Evolutionary conservation across 2,329 filamentous ascomycete genomes (phyloP).

Genomic region (Hypomyces rosellus): DNA sequence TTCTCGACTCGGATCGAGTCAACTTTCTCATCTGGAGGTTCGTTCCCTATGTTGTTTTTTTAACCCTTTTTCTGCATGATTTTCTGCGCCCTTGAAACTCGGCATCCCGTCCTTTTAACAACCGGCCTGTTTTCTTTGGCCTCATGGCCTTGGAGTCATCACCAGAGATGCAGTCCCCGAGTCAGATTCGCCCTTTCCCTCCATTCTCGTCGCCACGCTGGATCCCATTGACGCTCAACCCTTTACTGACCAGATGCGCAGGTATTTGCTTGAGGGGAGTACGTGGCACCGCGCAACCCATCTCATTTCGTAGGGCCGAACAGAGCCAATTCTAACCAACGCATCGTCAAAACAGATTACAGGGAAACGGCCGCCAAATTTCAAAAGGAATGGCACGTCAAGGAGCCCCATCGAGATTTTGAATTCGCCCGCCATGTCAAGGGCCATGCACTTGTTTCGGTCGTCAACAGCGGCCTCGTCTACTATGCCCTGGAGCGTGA

Average conservation of each 20-base stretch:
- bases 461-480: constrained; percentile 57
- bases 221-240: constrained; percentile 15
- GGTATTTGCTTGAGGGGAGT: constrained; percentile 58
- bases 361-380: constrained; percentile 61
- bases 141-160: not conserved
- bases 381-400: constrained; percentile 61
- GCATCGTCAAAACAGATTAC: constrained; percentile 45
- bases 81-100: constrained; percentile 16
- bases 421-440: constrained; percentile 60
- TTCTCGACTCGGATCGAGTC: constrained; percentile 59
- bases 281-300: constrained; percentile 32
- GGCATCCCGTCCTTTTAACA: constrained; percentile 11
- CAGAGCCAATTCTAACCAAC: constrained; percentile 19
- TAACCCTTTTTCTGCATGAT: too few relatives aligned
- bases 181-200: not conserved
- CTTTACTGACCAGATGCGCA: constrained; percentile 21
- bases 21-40: constrained; percentile 68
- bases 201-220: constrained; percentile 5
- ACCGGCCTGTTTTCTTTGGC: constrained; percentile 2
- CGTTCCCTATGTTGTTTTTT: constrained; percentile 27
- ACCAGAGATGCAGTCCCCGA: constrained; percentile 2
- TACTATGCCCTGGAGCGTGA: constrained; percentile 56
- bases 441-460: constrained; percentile 55
- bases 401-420: constrained; percentile 56
- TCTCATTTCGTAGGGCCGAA: not conserved